These are phyloP conservation scores for Suaeda aralocaspica DNA, from an alignment of 148 eudicot genomes.

Conservation along the genomic window DNA sequence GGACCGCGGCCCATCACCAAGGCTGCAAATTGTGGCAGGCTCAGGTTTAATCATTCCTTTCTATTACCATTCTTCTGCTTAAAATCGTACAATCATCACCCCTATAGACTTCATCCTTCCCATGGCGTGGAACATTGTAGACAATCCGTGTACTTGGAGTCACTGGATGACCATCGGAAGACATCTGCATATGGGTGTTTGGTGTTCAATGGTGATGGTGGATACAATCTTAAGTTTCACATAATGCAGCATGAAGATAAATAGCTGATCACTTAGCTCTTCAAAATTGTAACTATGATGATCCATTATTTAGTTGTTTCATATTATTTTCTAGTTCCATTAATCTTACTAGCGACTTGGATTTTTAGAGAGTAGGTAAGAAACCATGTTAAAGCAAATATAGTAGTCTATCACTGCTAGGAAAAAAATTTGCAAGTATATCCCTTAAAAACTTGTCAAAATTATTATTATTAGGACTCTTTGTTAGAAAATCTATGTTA, in stretches of 20 bases:
- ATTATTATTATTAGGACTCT: neutral
- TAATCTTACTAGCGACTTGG: constrained; percentile 31
- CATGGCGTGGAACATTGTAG: constrained; percentile 28
- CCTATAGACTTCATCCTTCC: constrained; percentile 30
- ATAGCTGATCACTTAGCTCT: constrained; percentile 12
- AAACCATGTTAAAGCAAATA: constrained; percentile 41
- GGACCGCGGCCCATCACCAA: constrained; percentile 33
- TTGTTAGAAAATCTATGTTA: too few relatives aligned
- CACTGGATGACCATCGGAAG: constrained; percentile 32
- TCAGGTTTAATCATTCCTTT: constrained; percentile 23
- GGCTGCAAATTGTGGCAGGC: constrained; percentile 22
- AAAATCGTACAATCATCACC: constrained; percentile 38
- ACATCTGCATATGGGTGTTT: constrained; percentile 19
- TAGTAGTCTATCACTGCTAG: constrained; percentile 44
- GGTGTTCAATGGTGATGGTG: constrained; percentile 22
- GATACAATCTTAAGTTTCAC: constrained; percentile 33
- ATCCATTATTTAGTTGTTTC: neutral
- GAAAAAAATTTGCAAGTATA: constrained; percentile 20
- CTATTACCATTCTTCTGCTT: constrained; percentile 36
- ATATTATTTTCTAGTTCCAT: neutral
- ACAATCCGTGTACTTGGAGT: constrained; percentile 11
- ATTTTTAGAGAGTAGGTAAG: constrained; percentile 34
- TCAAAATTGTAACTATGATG: neutral
- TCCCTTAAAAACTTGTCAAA: constrained; percentile 18
- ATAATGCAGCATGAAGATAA: constrained; percentile 31